Conservation (phyloP, 1,139 yeast species). For the Kurtzmaniella natalensis region DNA sequence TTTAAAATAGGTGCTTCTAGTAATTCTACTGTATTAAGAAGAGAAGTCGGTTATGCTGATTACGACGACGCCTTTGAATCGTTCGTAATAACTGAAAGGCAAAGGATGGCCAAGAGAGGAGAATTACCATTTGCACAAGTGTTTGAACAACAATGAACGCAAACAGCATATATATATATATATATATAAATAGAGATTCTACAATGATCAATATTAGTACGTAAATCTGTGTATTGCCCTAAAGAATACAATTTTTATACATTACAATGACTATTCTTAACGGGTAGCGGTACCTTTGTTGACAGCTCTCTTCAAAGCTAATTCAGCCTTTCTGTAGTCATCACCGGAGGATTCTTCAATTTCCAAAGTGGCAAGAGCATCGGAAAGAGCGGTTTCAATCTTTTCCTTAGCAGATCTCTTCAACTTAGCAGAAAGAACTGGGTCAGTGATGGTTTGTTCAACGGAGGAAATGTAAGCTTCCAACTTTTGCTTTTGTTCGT, state of each 20-base stretch:
- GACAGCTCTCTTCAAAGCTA: slow-evolving; percentile 97
- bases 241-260: slow-evolving; percentile 3
- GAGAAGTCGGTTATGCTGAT: background rate
- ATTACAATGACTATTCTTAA: slow-evolving; percentile 39
- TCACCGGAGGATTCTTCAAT: slow-evolving; percentile 95
- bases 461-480: slow-evolving; percentile 98
- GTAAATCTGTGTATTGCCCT: slow-evolving; percentile 3
- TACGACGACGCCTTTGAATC: background rate
- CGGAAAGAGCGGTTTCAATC: slow-evolving; percentile 97
- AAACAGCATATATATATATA: background rate
- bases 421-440: slow-evolving; percentile 95
- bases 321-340: slow-evolving; percentile 98
- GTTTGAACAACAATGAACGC: slow-evolving; percentile 1
- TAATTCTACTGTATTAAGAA: background rate
- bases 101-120: background rate
- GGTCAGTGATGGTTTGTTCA: slow-evolving; percentile 96
- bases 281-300: slow-evolving; percentile 99
- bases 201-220: background rate
- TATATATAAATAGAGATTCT: background rate
- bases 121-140: background rate
- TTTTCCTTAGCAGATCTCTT: slow-evolving; percentile 98
- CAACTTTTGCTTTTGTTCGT: slow-evolving; percentile 98
- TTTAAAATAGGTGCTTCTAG: background rate
- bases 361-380: slow-evolving; percentile 97
- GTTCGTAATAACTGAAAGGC: background rate